These are phyloP conservation scores for Kwoniella europaea DNA, from an alignment of 768 basidiomycete genomes.

Conservation along the genomic window DNA sequence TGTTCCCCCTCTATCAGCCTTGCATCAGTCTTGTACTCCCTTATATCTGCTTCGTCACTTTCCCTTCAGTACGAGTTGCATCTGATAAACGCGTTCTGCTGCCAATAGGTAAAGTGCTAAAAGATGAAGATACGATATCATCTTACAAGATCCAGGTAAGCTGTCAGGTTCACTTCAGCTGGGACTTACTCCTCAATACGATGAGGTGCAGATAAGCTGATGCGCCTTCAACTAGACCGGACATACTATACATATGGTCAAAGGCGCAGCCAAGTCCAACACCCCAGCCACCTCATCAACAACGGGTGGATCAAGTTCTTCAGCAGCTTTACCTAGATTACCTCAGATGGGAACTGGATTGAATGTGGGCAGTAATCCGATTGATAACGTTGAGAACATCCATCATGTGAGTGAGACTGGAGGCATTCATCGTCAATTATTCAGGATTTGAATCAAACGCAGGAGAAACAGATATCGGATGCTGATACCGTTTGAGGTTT, in stretches of 20 bases:
- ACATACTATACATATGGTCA: constrained; percentile 93
- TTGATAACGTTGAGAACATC: constrained; percentile 48
- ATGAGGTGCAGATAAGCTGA: neutral
- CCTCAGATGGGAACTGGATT: constrained; percentile 91
- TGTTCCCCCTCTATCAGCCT: no score
- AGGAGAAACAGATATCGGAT: no score
- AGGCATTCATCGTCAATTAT: no score
- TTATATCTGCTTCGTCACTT: no score
- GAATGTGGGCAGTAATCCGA: constrained; percentile 75
- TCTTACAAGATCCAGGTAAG: constrained; percentile 84
- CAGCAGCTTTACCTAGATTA: constrained; percentile 60
- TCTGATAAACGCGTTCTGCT: no score
- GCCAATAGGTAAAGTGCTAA: constrained; percentile 58
- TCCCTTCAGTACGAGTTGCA: no score
- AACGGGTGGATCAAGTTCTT: constrained; percentile 57
- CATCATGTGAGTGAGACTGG: constrained; percentile 39
- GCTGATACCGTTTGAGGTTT: no score
- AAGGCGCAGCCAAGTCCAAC: constrained; percentile 70
- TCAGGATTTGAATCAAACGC: no score
- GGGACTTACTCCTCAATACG: neutral
- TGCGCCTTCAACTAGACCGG: constrained; percentile 51
- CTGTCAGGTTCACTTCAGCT: neutral
- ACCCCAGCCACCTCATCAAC: constrained; percentile 57
- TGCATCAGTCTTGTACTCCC: no score
- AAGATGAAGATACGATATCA: constrained; percentile 73